Percentiles rank a stretch among this genome's conserved stretches.
phyloP scores from a whole-genome alignment of 2,329 filamentous ascomycete species.

The Scedosporium aurantiacum region DNA sequence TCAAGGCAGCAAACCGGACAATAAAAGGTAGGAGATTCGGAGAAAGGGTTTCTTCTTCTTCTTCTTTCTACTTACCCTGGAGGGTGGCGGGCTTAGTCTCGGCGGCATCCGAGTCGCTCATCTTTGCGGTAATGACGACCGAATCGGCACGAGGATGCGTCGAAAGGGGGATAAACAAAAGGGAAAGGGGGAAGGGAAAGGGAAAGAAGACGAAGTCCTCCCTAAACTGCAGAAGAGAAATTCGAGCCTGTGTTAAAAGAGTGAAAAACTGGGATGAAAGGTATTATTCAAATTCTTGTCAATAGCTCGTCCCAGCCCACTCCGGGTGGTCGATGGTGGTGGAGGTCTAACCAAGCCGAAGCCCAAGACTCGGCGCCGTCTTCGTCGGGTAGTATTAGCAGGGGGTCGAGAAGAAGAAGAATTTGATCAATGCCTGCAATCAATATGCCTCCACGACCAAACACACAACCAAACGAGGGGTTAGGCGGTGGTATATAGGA shows the following conservation, averaged over 20 bases:
- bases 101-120: not conserved
- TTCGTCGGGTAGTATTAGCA: not conserved
- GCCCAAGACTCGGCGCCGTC: not conserved
- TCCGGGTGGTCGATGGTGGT: too few relatives aligned
- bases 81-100: not conserved
- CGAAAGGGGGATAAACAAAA: too few relatives aligned
- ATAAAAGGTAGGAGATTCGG: not conserved
- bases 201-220: not conserved
- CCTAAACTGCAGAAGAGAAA: too few relatives aligned
- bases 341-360: too few relatives aligned
- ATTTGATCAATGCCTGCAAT: not conserved
- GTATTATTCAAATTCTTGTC: too few relatives aligned
- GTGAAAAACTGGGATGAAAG: too few relatives aligned
- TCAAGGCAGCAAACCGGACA: too few relatives aligned
- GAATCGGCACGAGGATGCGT: not conserved
- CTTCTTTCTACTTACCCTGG: conserved; percentile 3
- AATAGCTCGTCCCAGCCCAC: too few relatives aligned
- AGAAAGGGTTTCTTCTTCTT: not conserved
- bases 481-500: not conserved
- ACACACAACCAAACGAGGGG: not conserved
- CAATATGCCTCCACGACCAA: not conserved
- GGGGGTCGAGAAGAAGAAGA: not conserved
- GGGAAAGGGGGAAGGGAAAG: too few relatives aligned
- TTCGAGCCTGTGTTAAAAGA: too few relatives aligned
- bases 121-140: not conserved